Conservation (phyloP, 75 land plant species). For the Pinus albicaulis region DNA sequence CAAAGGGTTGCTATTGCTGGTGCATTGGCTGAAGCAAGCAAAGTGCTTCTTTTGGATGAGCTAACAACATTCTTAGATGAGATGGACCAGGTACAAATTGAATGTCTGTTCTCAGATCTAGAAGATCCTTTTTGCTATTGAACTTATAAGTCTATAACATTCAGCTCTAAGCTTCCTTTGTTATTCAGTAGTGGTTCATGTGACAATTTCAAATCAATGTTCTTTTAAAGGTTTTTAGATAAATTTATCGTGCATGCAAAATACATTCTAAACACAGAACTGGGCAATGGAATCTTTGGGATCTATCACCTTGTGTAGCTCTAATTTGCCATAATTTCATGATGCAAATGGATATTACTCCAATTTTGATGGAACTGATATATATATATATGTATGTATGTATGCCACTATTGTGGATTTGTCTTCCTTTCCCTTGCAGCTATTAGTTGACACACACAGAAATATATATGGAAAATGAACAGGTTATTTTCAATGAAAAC, state of each 20-base stretch:
- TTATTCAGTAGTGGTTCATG: neutral
- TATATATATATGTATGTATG: too few relatives aligned
- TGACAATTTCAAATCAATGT: neutral
- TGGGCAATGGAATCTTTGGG: neutral
- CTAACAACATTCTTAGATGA: constrained; percentile 94
- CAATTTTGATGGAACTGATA: neutral
- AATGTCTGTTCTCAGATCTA: neutral
- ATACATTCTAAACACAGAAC: neutral
- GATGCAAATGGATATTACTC: neutral
- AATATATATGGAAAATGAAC: too few relatives aligned
- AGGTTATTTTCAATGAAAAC: too few relatives aligned
- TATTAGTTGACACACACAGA: too few relatives aligned
- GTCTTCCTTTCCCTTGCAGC: too few relatives aligned
- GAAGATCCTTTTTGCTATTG: neutral
- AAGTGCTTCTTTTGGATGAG: constrained; percentile 89
- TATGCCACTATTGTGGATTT: too few relatives aligned
- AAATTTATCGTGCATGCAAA: neutral
- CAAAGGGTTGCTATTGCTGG: constrained; percentile 98
- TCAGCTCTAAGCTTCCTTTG: neutral
- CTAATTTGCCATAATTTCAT: neutral
- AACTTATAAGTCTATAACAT: neutral
- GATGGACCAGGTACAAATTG: constrained; percentile 72
- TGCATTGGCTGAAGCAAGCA: constrained; percentile 89
- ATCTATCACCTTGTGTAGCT: too few relatives aligned
- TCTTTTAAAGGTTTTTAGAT: neutral